Evolutionary conservation across 2,329 filamentous ascomycete genomes (phyloP).

Genomic region (Decorospora gaudefroyi): DNA sequence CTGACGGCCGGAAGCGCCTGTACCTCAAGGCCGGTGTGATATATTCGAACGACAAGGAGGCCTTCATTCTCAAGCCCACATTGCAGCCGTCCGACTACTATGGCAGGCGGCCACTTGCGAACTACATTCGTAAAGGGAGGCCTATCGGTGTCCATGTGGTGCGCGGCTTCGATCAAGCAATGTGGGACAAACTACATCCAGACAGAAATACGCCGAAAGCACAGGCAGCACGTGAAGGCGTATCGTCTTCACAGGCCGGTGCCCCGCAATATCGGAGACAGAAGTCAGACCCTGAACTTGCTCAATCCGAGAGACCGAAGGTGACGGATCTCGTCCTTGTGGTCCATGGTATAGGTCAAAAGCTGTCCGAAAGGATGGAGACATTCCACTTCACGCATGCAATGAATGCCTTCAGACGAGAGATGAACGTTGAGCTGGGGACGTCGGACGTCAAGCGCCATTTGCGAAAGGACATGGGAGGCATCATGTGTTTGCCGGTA

Average conservation of each 20-base stretch:
- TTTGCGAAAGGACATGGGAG: slow-evolving; percentile 76
- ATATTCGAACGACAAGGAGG: slow-evolving; percentile 75
- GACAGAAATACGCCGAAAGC: slow-evolving; percentile 49
- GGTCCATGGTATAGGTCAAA: slow-evolving; percentile 95
- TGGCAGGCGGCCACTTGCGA: slow-evolving; percentile 76
- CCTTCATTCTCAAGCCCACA: slow-evolving; percentile 84
- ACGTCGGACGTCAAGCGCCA: slow-evolving; percentile 74
- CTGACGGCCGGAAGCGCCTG: slow-evolving; percentile 57
- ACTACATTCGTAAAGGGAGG: slow-evolving; percentile 77
- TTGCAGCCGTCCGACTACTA: slow-evolving; percentile 85
- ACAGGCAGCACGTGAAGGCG: slow-evolving; percentile 52
- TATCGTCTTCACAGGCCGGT: slow-evolving; percentile 52
- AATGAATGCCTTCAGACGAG: slow-evolving; percentile 85
- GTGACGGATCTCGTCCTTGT: slow-evolving; percentile 89
- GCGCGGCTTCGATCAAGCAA: slow-evolving; percentile 78
- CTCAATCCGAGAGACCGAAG: slow-evolving; percentile 65
- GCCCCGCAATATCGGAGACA: slow-evolving; percentile 47
- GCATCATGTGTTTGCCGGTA: slow-evolving; percentile 86
- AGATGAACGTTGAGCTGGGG: slow-evolving; percentile 81
- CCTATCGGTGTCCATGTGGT: slow-evolving; percentile 86
- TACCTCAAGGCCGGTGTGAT: slow-evolving; percentile 82
- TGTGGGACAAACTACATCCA: slow-evolving; percentile 76
- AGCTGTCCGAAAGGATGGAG: slow-evolving; percentile 90
- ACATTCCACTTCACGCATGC: slow-evolving; percentile 97
- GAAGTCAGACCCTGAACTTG: slow-evolving; percentile 63